Evolutionary conservation across 1,284 basidiomycete genomes (phyloP), one percentile per base, ranked within the genome.

Genomic region (Mycena citricolor): DNA sequence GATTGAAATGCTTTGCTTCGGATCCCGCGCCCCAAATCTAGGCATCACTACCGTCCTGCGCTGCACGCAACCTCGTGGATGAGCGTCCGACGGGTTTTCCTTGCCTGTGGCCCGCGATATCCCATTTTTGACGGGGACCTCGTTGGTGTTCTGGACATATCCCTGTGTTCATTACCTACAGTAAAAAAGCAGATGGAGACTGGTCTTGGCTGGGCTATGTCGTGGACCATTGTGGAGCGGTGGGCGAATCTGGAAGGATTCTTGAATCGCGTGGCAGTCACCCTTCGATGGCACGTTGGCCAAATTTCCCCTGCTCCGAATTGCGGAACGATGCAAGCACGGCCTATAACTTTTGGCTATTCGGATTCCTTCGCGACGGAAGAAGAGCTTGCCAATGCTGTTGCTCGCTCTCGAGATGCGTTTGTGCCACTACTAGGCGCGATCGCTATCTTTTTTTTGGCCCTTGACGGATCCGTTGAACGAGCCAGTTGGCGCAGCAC

Each of bases 21-120:
- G n/a, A 44, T 51, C n/a, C 49, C 49, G 13, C 2, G 17, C 21
- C 44, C 44, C 26, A 29, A 39, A 28, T n/a, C n/a, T n/a, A 13
- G 33, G 14, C 7, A 10, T 22, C 33, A 14, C n/a, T 35, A 17
- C 33, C 11, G 19, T 33, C n/a, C 10, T 10, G 16, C 14, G n/a
- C 8, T 16, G 14, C 19, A 33, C 33, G n/a, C 33, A 21, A 35
- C 33, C 13, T 21, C 33, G 23, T 35, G 33, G 33, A 35, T 22
- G 5, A 17, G n/a, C n/a, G 19, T 21, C 17, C 11, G 14, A 10
- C 10, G 10, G 14, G 20, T 7, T n/a, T 19, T 21, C 23, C 17
- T 6, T 35, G 33, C 33, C 23, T 35, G 13, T 8, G 19, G 19
- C 7, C 33, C 33, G 14, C 33, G n/a, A n/a, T 19, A 17, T 21